These are phyloP conservation scores for Alisma plantagoaquatica DNA, from an alignment of 106 monocot species.

Conservation along the genomic window DNA sequence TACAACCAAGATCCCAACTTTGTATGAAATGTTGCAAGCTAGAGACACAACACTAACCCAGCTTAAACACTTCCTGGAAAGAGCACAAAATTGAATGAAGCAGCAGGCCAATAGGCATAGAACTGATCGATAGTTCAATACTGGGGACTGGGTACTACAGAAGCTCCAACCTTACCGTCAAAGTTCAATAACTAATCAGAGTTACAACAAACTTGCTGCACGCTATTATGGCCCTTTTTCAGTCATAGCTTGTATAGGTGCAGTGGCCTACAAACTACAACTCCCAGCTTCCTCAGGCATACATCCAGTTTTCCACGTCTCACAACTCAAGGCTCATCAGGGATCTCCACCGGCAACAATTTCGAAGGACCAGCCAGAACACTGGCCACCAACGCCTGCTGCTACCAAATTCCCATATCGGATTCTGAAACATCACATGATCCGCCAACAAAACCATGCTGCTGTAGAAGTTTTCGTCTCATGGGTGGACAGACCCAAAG, in stretches of 20 bases:
- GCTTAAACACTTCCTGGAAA: not conserved
- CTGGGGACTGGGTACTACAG: not conserved
- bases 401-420: too few relatives aligned
- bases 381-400: too few relatives aligned
- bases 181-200: not conserved
- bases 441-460: too few relatives aligned
- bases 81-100: not conserved
- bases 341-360: too few relatives aligned
- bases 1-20: not conserved
- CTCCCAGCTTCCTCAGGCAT: not conserved
- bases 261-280: not conserved
- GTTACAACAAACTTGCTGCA: not conserved
- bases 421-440: too few relatives aligned
- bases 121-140: not conserved
- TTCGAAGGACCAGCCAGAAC: too few relatives aligned
- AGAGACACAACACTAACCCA: not conserved
- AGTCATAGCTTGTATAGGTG: not conserved
- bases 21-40: not conserved
- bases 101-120: not conserved
- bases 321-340: not conserved
- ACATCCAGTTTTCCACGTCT: not conserved
- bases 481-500: too few relatives aligned
- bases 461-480: too few relatives aligned
- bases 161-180: slow-evolving; percentile 2
- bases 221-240: not conserved